These are phyloP conservation scores for Coniochaeta ligniaria DNA, from an alignment of 2,329 filamentous ascomycete genomes.

Conservation along the genomic window DNA sequence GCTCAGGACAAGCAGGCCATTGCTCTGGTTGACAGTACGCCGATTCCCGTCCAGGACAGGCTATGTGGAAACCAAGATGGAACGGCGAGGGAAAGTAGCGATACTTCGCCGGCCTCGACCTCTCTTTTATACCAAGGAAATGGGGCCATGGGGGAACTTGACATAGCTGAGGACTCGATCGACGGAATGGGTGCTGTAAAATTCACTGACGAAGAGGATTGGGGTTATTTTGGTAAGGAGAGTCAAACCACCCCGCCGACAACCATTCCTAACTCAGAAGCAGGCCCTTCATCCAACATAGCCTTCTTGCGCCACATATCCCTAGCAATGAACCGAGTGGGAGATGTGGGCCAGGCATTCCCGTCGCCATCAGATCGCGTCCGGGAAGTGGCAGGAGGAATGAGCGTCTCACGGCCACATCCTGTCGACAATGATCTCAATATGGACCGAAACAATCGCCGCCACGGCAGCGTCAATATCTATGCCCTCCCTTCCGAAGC, in stretches of 20 bases:
- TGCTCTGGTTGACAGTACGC: neutral
- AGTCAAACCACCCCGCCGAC: neutral
- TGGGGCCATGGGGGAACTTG: conserved; percentile 18
- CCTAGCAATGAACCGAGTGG: conserved; percentile 7
- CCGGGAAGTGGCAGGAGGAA: neutral
- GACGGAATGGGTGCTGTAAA: conserved; percentile 16
- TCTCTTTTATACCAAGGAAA: neutral
- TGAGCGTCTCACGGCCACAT: neutral
- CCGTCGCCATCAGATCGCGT: neutral
- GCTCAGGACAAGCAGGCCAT: neutral
- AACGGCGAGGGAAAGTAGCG: neutral
- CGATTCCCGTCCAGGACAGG: neutral
- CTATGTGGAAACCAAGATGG: neutral
- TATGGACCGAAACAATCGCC: neutral
- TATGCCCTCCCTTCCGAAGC: conserved; percentile 4
- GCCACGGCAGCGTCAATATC: conserved; percentile 2
- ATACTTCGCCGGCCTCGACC: neutral
- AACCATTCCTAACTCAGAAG: neutral
- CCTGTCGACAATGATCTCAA: neutral
- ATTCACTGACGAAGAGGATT: conserved; percentile 14
- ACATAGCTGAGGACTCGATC: conserved; percentile 14
- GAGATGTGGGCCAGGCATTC: neutral
- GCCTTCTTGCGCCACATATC: conserved; percentile 16
- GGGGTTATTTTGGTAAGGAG: conserved; percentile 13
- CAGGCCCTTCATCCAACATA: conserved; percentile 17